Base-by-base conservation (phyloP, 75 land plant genomes). In the Azolla pinnata region DNA sequence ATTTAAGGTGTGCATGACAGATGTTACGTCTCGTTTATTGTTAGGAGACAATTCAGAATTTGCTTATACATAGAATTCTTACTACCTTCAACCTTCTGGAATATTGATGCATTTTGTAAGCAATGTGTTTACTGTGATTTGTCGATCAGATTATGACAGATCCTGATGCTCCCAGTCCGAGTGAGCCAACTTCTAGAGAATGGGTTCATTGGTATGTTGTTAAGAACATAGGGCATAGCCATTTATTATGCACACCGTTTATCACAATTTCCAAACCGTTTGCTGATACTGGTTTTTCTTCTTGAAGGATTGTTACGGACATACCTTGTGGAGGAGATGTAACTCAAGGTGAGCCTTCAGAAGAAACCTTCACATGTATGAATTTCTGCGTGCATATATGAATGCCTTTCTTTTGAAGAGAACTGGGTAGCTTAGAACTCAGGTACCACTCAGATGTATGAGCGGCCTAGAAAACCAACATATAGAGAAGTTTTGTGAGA, bases 161-260 rank as follows among this genome's bases (percentile, higher is more conserved):
- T 42, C 88, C 88, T 4, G 88, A 85, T 70, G 88, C 88, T 1
- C 88, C 88, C 0, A 85, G 88, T 40, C 88, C 88, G 0, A 85
- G 88, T 49, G 88, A 85, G 45, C 88, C 88, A n/a, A 44, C 56
- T 40, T 65, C 79, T 79, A 40, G 86, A 18, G 88, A 85, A 46
- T 82, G 79, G 79, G 72, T 82, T 21, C 88, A 85, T 47, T 85
- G 88, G 88, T 85, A 63, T 18, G n/a, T 31, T 7, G 14, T 7
- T 38, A 14, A 38, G 7, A 7, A 14, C 10, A 7, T 38, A 7
- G 14, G 10, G 7, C 42, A 7, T 38, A 7, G 42, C 7, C 14
- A 7, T 38, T 7, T 38, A 7, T 14, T 38, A 38, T 38, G 7
- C 42, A 38, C 14, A 38, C 14, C 14, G 42, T 38, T 14, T 14